Conservation (phyloP, 2,329 filamentous ascomycete genomes). For the Ascochyta fabae region DNA sequence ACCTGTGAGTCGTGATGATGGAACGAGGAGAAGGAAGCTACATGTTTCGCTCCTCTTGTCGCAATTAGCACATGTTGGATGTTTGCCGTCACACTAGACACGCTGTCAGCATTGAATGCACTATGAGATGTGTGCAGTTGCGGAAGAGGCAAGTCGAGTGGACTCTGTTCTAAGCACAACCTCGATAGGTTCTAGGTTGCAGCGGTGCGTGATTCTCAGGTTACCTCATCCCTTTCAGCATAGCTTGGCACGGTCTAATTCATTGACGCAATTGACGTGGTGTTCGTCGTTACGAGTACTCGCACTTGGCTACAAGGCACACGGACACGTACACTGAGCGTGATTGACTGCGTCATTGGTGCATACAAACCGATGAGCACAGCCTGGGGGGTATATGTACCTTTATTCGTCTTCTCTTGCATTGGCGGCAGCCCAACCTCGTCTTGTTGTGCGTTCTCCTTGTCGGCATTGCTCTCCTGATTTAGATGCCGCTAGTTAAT, state of each 20-base stretch:
- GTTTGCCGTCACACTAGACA: constrained; percentile 41
- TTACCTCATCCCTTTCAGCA: neutral
- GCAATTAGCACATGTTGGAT: constrained; percentile 44
- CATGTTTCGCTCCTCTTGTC: constrained; percentile 41
- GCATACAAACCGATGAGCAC: neutral
- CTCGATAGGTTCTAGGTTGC: neutral
- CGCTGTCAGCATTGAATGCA: constrained; percentile 20
- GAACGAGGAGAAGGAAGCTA: constrained; percentile 43
- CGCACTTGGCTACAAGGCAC: neutral
- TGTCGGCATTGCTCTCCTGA: constrained; percentile 22
- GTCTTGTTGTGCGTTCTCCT: constrained; percentile 46
- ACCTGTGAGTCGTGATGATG: constrained; percentile 38
- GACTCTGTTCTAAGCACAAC: neutral
- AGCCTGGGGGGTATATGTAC: constrained; percentile 15
- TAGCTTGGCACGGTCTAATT: too few relatives aligned
- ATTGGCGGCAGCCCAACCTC: constrained; percentile 43
- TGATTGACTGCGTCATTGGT: neutral
- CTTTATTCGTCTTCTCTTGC: constrained; percentile 47
- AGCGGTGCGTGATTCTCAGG: neutral
- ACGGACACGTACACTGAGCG: neutral
- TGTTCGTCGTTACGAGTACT: neutral
- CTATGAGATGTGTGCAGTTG: neutral
- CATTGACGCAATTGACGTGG: neutral
- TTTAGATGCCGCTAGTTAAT: constrained; percentile 9
- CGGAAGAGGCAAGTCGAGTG: neutral